Base-by-base conservation (phyloP, 495 filamentous ascomycete species). In the Penicillium cataractarum region DNA sequence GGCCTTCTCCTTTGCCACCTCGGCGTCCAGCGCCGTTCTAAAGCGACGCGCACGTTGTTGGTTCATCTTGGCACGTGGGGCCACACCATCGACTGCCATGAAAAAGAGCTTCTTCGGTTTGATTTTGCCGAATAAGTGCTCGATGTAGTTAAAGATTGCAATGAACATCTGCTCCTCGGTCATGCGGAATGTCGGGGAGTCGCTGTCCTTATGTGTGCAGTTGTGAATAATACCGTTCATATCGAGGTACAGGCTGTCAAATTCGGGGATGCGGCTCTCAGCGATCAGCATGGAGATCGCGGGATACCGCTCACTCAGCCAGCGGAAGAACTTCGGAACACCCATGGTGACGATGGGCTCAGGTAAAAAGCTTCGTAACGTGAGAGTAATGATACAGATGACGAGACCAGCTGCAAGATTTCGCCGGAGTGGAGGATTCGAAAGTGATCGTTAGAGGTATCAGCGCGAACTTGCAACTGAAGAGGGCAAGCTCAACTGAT, bases 191-290 rank as follows among this genome's bases (percentile, higher is more conserved):
- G 90, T 93, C 3, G 93, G 87, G 62, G 92, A 92, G 67, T 92
- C 91, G 10, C 90, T 89, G 70, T 99, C 95, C 59, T 91, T 97
- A 80, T 99, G 96, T 57, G 96, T 98, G 74, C 96, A 99, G 74
- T 99, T 99, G 74, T 99, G 96, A 68, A 99, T 98, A 74, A 99
- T 99, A 62, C 95, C 96, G 75, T 99, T 98, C 96, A 98, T 97
- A 69, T 99, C 95, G 66, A 97, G 84, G 76, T 99, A 99, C 60
- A 99, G 86, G 74, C 91, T 95, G 77, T 99, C 96, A 76, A 99
- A 99, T 74, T 99, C 96, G 33, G 96, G 96, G 76, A 99, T 99
- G 60, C 95, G 90, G 78, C 96, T 99, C 82, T 99, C 96, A 57
- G 93, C 94, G 75, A 99, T 98, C 65, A 99, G 84, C 86, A 97